Evolutionary conservation across 176 grass and related monocot genomes (phyloP).

Genomic region (Cenchrus purpureus): DNA sequence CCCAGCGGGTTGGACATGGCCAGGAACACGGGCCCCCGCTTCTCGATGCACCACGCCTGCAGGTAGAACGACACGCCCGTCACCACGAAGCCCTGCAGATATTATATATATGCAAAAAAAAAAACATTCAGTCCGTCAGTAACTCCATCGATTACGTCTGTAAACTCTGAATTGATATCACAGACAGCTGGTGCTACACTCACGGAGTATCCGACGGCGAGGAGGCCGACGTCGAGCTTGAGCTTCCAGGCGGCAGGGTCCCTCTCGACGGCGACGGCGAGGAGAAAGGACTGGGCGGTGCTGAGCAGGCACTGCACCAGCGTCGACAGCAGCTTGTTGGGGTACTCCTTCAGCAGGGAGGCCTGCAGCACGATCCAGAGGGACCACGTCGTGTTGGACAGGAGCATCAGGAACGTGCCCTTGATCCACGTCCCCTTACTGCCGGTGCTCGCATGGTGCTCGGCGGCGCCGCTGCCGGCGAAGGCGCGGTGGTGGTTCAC

Average conservation of each 20-base stretch:
- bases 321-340: constrained; percentile 72
- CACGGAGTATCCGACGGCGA: constrained; percentile 61
- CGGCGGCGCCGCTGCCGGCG: neutral
- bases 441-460: neutral
- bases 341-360: constrained; percentile 71
- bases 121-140: neutral
- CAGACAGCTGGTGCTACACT: neutral
- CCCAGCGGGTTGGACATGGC: constrained; percentile 66
- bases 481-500: constrained; percentile 52
- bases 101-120: neutral
- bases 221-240: constrained; percentile 50
- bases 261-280: constrained; percentile 56
- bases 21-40: constrained; percentile 61
- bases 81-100: constrained; percentile 49
- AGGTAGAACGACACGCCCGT: constrained; percentile 71
- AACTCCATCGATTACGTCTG: too few relatives aligned
- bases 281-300: constrained; percentile 52
- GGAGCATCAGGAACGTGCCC: constrained; percentile 62
- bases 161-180: too few relatives aligned
- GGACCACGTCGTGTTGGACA: constrained; percentile 55
- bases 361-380: constrained; percentile 77
- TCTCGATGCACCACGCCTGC: constrained; percentile 73
- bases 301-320: constrained; percentile 50
- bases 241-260: constrained; percentile 64
- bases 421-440: constrained; percentile 55